Evolutionary conservation across 2,329 filamentous ascomycete genomes (phyloP).

Genomic region (Phaeosphaeriaceae sp.): DNA sequence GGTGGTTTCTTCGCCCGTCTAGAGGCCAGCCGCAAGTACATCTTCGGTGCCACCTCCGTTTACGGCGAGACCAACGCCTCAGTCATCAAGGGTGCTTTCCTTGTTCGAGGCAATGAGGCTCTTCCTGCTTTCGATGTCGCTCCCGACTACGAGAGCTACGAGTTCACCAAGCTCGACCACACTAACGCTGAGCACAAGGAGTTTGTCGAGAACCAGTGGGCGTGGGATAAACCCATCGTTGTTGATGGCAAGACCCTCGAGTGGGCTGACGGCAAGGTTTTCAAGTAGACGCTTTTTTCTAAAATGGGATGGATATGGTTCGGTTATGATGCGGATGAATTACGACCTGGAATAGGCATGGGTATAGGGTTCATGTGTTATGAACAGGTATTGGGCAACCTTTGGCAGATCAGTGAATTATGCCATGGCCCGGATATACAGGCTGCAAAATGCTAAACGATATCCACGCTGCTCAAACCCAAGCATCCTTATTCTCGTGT

Average conservation of each 20-base stretch:
- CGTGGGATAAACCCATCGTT: conserved; percentile 84
- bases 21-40: conserved; percentile 95
- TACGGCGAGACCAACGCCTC: conserved; percentile 90
- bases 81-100: conserved; percentile 89
- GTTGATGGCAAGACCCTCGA: conserved; percentile 87
- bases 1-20: conserved; percentile 96
- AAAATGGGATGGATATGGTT: conserved; percentile 20
- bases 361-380: conserved; percentile 33
- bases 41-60: conserved; percentile 90
- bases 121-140: conserved; percentile 92
- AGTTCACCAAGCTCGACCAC: conserved; percentile 95
- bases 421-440: conserved; percentile 31
- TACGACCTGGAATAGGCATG: conserved; percentile 40
- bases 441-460: conserved; percentile 34
- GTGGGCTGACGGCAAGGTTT: conserved; percentile 94
- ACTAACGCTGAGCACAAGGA: conserved; percentile 82
- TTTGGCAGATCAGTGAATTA: conserved; percentile 34
- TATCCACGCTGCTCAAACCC: conserved; percentile 32
- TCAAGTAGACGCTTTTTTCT: conserved; percentile 75
- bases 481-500: too few species aligned
- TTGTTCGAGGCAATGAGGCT: conserved; percentile 90
- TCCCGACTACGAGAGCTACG: conserved; percentile 96
- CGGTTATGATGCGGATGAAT: conserved; percentile 44
- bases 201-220: conserved; percentile 87
- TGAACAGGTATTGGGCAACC: conserved; percentile 30